phyloP scores from a whole-genome alignment of 441 rosid species.

The Arabidopsis lyrata region DNA sequence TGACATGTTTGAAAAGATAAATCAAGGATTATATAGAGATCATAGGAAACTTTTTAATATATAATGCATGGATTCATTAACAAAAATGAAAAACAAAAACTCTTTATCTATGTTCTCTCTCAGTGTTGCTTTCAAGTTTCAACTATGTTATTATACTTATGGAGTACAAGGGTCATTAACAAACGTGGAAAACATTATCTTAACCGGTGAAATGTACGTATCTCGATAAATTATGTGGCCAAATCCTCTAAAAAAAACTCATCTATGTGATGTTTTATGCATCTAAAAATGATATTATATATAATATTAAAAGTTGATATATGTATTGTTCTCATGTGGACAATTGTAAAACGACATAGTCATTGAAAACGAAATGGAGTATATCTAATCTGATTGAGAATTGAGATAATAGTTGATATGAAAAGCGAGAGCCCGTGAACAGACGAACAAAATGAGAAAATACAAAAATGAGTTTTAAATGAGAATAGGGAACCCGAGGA shows the following conservation, averaged over 20 bases:
- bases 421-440: slow-evolving; percentile 30
- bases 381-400: slow-evolving; percentile 26
- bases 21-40: not conserved
- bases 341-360: not conserved
- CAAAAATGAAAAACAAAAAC: not conserved
- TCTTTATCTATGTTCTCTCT: not conserved
- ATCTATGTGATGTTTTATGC: not conserved
- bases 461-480: slow-evolving; percentile 17
- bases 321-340: not conserved
- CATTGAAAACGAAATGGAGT: slow-evolving; percentile 5
- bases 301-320: too few relatives aligned
- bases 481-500: slow-evolving; percentile 75
- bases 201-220: not conserved
- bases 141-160: too few relatives aligned
- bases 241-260: not conserved
- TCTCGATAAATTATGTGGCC: not conserved
- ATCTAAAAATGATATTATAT: not conserved
- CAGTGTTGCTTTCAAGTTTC: not conserved
- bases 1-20: not conserved
- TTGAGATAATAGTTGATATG: slow-evolving; percentile 34
- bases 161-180: not conserved
- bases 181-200: not conserved
- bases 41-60: too few relatives aligned
- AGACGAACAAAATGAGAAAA: slow-evolving; percentile 33
- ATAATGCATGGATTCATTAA: not conserved